These are phyloP conservation scores for Thermothielavioides terrestris DNA, from an alignment of 495 filamentous ascomycete species.

Conservation along the genomic window DNA sequence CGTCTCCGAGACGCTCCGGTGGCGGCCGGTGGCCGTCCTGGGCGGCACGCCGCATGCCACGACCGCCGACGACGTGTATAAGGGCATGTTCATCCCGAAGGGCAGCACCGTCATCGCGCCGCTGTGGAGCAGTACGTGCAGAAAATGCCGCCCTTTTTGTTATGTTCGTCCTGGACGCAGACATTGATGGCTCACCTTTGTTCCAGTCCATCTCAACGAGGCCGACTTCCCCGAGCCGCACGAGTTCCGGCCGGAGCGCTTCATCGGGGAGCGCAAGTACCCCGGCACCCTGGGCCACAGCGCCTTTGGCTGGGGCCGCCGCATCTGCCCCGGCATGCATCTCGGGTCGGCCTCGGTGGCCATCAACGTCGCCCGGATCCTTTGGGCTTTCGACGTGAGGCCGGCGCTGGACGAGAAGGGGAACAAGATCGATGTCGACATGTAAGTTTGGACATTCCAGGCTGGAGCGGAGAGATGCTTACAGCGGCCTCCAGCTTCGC, in stretches of 20 bases:
- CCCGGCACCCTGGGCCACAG: conserved; percentile 46
- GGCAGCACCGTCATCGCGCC: conserved; percentile 46
- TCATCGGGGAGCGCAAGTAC: conserved; percentile 36
- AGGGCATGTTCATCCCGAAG: conserved; percentile 44
- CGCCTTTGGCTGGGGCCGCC: conserved; percentile 50
- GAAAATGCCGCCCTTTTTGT: conserved; percentile 6
- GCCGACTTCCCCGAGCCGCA: conserved; percentile 50
- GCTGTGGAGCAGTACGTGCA: conserved; percentile 38
- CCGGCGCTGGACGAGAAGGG: conserved; percentile 38
- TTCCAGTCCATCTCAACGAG: conserved; percentile 45
- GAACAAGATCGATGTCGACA: conserved; percentile 41
- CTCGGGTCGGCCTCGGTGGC: conserved; percentile 42
- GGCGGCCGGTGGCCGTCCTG: conserved; percentile 41
- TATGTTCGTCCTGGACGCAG: conserved; percentile 1
- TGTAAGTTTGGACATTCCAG: no score
- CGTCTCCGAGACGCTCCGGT: conserved; percentile 44
- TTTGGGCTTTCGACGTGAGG: conserved; percentile 44
- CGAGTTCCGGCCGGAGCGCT: conserved; percentile 39
- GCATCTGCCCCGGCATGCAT: conserved; percentile 50
- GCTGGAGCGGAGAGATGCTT: neutral
- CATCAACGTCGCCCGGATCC: conserved; percentile 44
- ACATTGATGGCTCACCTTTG: conserved; percentile 17
- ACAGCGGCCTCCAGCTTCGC: conserved; percentile 29
- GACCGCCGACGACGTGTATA: conserved; percentile 48
- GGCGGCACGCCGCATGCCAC: conserved; percentile 53